These are phyloP conservation scores for Physcia stellaris DNA, from an alignment of 495 filamentous ascomycete species.

Conservation along the genomic window DNA sequence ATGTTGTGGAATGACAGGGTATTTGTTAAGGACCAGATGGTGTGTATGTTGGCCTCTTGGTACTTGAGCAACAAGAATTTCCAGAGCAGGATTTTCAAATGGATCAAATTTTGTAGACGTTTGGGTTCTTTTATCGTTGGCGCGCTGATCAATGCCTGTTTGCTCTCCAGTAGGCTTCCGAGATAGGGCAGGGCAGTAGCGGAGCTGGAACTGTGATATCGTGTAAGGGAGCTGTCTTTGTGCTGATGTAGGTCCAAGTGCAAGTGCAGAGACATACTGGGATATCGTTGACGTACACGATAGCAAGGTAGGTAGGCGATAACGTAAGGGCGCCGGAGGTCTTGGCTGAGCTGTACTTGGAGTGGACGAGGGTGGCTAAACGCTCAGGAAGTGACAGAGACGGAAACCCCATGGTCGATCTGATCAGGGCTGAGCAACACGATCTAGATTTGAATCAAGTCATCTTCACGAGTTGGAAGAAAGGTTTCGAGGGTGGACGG, in stretches of 20 bases:
- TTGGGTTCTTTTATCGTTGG: too few species aligned
- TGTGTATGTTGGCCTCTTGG: slow-evolving; percentile 39
- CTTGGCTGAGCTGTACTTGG: slow-evolving; percentile 38
- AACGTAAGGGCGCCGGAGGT: slow-evolving; percentile 41
- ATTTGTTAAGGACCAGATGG: slow-evolving; percentile 68
- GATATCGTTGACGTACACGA: slow-evolving; percentile 38
- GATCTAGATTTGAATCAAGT: too few species aligned
- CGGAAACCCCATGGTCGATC: too few species aligned
- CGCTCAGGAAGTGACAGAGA: slow-evolving; percentile 25
- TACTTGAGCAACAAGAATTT: slow-evolving; percentile 47
- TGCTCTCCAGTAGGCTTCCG: too few species aligned
- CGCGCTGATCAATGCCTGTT: too few species aligned
- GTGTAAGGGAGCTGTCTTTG: too few species aligned
- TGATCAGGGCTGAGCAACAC: too few species aligned
- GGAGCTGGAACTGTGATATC: too few species aligned
- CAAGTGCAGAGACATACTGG: slow-evolving; percentile 26
- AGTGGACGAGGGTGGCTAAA: slow-evolving; percentile 39
- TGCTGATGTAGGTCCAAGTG: slow-evolving; percentile 18
- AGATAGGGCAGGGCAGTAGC: too few species aligned
- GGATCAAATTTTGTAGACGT: slow-evolving; percentile 61
- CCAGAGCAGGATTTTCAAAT: slow-evolving; percentile 51
- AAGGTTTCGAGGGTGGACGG: background rate
- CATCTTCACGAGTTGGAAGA: too few species aligned
- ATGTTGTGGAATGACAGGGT: slow-evolving; percentile 63
- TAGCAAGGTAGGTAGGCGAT: slow-evolving; percentile 43